Evolutionary conservation across 306 rosid species (phyloP).

Genomic region (Dryas octopetala): DNA sequence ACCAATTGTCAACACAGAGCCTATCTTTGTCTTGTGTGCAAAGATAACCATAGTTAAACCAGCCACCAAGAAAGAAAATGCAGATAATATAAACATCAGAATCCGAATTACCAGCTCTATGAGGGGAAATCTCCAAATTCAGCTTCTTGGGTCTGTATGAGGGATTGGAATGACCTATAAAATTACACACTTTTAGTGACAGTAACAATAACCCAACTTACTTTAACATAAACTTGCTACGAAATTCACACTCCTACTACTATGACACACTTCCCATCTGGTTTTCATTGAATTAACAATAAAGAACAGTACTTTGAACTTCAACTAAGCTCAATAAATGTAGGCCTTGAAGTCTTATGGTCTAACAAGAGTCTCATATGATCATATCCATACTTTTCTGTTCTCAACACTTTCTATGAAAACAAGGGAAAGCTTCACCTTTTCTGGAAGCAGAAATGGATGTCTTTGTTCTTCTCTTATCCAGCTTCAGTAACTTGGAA

Average conservation of each 20-base stretch:
- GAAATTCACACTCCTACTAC: not conserved
- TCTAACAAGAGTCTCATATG: not conserved
- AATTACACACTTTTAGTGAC: constrained; percentile 19
- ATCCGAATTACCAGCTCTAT: constrained; percentile 67
- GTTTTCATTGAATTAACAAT: not conserved
- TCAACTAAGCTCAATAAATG: not conserved
- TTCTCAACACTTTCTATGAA: not conserved
- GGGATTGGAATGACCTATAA: constrained; percentile 43
- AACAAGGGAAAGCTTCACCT: constrained; percentile 36
- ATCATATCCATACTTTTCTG: not conserved
- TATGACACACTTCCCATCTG: not conserved
- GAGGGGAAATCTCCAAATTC: constrained; percentile 81
- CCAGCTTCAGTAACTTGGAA: constrained; percentile 35
- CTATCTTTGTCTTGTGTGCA: not conserved
- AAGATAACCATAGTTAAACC: not conserved
- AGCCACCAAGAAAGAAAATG: constrained; percentile 2
- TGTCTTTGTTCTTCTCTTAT: constrained; percentile 33
- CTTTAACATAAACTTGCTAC: constrained; percentile 5
- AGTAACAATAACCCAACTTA: not conserved
- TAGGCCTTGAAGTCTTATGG: not conserved
- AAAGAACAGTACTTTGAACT: not conserved
- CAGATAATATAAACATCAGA: constrained; percentile 7
- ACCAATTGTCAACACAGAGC: not conserved
- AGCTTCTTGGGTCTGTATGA: constrained; percentile 55
- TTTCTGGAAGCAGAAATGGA: constrained; percentile 39